A percentile compares a stretch with the other conserved stretches of the same genome.
Evolutionary conservation across 306 rosid genomes (phyloP).

Genomic region (Fragaria nilgerrensis): DNA sequence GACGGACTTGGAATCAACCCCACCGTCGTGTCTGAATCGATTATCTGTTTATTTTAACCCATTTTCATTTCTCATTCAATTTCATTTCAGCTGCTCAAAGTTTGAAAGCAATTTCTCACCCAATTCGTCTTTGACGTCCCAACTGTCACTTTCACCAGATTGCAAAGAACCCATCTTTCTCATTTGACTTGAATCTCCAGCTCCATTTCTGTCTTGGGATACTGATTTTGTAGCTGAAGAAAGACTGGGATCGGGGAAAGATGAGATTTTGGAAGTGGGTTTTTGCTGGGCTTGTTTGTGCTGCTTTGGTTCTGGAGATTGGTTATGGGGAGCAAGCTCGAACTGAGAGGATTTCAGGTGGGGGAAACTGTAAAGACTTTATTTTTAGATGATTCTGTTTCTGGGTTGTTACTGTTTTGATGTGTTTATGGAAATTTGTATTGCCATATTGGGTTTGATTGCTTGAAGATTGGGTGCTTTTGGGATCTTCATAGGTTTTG

Average conservation of each 20-base stretch:
- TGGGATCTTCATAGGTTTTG: conserved; percentile 4
- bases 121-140: conserved; percentile 1
- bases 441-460: conserved; percentile 11
- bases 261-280: conserved; percentile 55
- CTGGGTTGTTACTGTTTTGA: background rate
- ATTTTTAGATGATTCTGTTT: conserved; percentile 9
- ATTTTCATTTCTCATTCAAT: background rate
- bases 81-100: background rate
- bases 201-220: background rate
- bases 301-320: conserved; percentile 40
- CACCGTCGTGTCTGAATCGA: background rate
- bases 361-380: conserved; percentile 1
- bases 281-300: conserved; percentile 45
- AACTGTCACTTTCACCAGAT: conserved; percentile 9
- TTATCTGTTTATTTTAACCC: background rate
- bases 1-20: conserved; percentile 9
- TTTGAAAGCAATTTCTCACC: background rate
- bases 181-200: background rate
- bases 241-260: background rate
- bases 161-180: conserved; percentile 11
- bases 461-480: conserved; percentile 20
- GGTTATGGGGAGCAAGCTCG: conserved; percentile 55
- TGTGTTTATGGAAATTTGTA: conserved; percentile 3
- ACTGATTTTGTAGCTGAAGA: conserved; percentile 16
- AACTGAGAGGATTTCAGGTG: conserved; percentile 93